phyloP scores from a whole-genome alignment of 31 red algal genomes.

The Asparagopsis taxiformis region DNA sequence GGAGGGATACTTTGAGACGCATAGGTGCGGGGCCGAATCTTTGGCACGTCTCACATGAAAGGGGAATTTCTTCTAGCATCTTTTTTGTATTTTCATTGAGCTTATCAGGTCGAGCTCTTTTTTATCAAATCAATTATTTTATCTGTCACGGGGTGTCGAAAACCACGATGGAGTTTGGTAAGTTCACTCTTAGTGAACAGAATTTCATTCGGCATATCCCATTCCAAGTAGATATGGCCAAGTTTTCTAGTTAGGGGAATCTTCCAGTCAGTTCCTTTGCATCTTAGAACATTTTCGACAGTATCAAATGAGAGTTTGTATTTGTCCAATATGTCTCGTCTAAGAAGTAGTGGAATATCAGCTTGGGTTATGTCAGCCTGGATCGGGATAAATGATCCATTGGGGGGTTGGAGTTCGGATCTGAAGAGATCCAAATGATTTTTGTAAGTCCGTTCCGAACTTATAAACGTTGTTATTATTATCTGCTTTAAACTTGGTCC shows the following conservation, averaged over 20 bases:
- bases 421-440: not conserved
- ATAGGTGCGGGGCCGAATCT: not conserved
- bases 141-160: not conserved
- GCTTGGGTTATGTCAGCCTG: conserved; percentile 4
- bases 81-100: not conserved
- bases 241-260: not conserved
- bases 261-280: not conserved
- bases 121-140: conserved; percentile 12
- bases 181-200: conserved; percentile 4
- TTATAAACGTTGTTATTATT: not conserved
- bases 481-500: conserved; percentile 6
- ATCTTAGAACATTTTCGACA: not conserved
- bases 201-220: not conserved
- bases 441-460: not conserved
- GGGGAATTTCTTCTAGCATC: not conserved
- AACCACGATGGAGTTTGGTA: conserved; percentile 2
- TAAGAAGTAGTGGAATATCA: conserved; percentile 3
- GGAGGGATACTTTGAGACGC: conserved; percentile 10
- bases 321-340: conserved; percentile 5
- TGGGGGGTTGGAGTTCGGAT: not conserved
- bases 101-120: not conserved
- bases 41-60: not conserved
- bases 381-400: not conserved
- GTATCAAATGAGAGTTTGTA: not conserved
- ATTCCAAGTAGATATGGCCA: conserved; percentile 10